Conservation (phyloP, 1,139 yeast genomes). For the Sugiyamaella xylanicola region DNA sequence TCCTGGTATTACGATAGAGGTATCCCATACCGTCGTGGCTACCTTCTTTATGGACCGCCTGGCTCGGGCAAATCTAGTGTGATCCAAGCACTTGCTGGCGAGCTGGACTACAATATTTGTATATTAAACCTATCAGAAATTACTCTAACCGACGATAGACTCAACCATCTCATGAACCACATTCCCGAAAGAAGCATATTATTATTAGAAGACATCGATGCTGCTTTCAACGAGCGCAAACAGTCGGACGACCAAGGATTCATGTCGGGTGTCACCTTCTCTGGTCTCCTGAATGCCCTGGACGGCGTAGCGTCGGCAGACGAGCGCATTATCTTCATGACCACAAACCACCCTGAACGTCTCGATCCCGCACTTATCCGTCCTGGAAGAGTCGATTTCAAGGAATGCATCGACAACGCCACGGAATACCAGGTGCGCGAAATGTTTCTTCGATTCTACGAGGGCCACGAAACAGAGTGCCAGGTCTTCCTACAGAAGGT, state of each 20-base stretch:
- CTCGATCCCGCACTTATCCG: conserved; percentile 75
- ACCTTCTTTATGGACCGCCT: conserved; percentile 93
- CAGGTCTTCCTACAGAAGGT: conserved; percentile 60
- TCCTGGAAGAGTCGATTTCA: conserved; percentile 93
- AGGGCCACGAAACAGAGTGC: conserved; percentile 61
- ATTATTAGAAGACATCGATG: conserved; percentile 89
- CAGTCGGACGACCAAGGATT: conserved; percentile 72
- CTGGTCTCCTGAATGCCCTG: conserved; percentile 88
- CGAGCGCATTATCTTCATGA: conserved; percentile 95
- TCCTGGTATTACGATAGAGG: conserved; percentile 95
- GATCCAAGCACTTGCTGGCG: conserved; percentile 96
- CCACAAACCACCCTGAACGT: conserved; percentile 94
- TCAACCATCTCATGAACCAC: conserved; percentile 94
- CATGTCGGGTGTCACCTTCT: conserved; percentile 86
- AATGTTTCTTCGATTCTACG: conserved; percentile 90
- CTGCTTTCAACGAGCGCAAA: conserved; percentile 84
- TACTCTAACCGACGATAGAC: conserved; percentile 88
- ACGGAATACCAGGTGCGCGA: conserved; percentile 72
- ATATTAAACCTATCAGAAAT: conserved; percentile 87
- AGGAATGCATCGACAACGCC: conserved; percentile 82
- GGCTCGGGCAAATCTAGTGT: conserved; percentile 97
- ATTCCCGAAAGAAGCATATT: conserved; percentile 87
- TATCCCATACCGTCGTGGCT: conserved; percentile 95
- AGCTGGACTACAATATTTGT: conserved; percentile 92
- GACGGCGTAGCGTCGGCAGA: conserved; percentile 99